Base-by-base conservation (phyloP, 345 rosid genomes). In the Linum tenue region DNA sequence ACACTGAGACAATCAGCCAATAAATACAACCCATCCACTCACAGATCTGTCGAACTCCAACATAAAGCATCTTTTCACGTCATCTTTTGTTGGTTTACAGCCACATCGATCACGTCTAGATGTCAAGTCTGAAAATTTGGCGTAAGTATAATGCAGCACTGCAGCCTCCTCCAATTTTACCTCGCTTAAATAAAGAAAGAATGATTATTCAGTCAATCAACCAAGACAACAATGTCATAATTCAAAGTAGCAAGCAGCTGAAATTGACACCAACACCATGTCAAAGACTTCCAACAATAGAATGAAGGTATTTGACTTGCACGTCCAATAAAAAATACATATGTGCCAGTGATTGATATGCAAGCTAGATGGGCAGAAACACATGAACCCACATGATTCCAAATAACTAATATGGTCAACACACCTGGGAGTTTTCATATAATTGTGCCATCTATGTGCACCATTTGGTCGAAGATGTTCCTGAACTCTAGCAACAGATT, bases 401-500 rank as follows among this genome's bases (percentile, higher is more conserved):
- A 41, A 4, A 41, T 41, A 41, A 41, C 53, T 48, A 48, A 48
- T 48, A 6, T 48, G 53, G 53, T 56, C 64, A 71, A 71, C 70
- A 37, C 84, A 91, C 97, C 70, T 77, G 73, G 91, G 95, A 67
- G 62, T 70, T 79, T 87, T 91, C 79, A 76, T 86, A 74, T 94
- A 94, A 76, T 88, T 94, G 75, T 90, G 95, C 99, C 99, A 94
- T 82, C 99, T 79, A 72, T 90, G 99, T 65, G 99, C 95, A 70
- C 99, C 99, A 78, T 94, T 88, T 42, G 99, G 90, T 55, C 97
- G 97, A 75, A 94, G 97, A 80, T 91, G 87, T 74, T 81, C 87
- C 71, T 83, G 92, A 65, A 91, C 77, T 50, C 96, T 89, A 63
- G 99, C 97, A 57, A 97, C 99, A 55, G 99, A 75, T 76, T 94